Evolutionary conservation across 2,329 filamentous ascomycete species (phyloP).

Genomic region (Amesomyces nigricolor): DNA sequence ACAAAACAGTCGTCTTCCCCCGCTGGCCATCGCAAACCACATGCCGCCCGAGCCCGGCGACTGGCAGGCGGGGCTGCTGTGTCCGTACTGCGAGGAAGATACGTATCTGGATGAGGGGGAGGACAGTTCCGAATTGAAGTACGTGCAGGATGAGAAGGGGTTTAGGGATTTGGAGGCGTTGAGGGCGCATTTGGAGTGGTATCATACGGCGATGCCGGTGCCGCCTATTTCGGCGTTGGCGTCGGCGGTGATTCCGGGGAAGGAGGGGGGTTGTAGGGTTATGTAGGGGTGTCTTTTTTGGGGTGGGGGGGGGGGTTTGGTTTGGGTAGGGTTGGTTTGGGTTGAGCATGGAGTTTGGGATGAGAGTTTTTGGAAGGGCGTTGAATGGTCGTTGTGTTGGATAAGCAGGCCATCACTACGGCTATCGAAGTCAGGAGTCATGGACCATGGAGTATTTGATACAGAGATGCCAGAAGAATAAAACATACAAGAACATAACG

Average conservation of each 20-base stretch:
- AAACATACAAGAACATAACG: background rate
- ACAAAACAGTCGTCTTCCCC: constrained; percentile 52
- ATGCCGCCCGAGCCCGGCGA: constrained; percentile 44
- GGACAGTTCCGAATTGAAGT: constrained; percentile 47
- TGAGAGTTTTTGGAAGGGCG: background rate
- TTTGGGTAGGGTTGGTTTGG: background rate
- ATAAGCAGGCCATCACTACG: background rate
- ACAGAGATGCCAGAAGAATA: background rate
- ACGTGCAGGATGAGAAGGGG: constrained; percentile 42
- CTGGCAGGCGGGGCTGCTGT: constrained; percentile 48
- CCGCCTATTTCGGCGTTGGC: constrained; percentile 29
- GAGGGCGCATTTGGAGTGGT: constrained; percentile 53
- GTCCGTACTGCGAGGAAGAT: constrained; percentile 53
- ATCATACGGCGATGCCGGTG: constrained; percentile 41
- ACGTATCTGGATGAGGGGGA: constrained; percentile 44
- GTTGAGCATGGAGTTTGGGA: constrained; percentile 2
- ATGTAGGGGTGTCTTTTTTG: constrained; percentile 22
- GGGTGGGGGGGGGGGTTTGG: background rate
- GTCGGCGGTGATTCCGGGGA: constrained; percentile 30
- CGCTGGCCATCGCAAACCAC: constrained; percentile 54
- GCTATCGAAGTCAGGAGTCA: background rate
- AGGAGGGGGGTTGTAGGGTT: constrained; percentile 36
- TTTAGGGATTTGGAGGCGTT: constrained; percentile 46
- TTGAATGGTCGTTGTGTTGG: too few relatives aligned
- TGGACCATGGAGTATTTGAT: background rate